A percentile compares a stretch with the other conserved stretches of the same genome.
phyloP scores from a whole-genome alignment of 2,329 filamentous ascomycete genomes.

The Arthrobotrys sphaeroides region DNA sequence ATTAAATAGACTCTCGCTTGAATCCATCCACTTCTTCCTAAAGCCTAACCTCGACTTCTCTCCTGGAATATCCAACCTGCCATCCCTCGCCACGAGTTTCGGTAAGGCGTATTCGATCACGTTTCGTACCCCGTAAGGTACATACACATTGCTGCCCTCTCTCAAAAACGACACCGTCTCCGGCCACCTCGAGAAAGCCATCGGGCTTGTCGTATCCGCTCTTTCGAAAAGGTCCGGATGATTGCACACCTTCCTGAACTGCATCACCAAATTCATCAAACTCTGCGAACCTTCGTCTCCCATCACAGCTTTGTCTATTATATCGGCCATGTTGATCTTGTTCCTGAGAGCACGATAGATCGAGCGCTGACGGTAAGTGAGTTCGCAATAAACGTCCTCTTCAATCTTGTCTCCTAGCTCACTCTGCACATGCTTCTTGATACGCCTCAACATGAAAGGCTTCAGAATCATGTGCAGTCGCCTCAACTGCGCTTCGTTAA shows the following conservation, averaged over 20 bases:
- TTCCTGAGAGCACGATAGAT: constrained; percentile 92
- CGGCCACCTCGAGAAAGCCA: constrained; percentile 84
- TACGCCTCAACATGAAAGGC: constrained; percentile 98
- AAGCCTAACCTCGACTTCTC: constrained; percentile 82
- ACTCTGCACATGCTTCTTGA: constrained; percentile 99
- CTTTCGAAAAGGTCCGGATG: constrained; percentile 97
- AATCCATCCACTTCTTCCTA: constrained; percentile 75
- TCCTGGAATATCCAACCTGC: constrained; percentile 77
- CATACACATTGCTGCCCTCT: constrained; percentile 80
- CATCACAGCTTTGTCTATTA: constrained; percentile 94
- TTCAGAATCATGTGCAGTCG: constrained; percentile 98
- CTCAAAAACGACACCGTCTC: constrained; percentile 95
- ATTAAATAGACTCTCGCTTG: constrained; percentile 77
- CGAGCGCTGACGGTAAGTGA: constrained; percentile 93
- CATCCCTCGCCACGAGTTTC: constrained; percentile 80
- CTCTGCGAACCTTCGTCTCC: constrained; percentile 95
- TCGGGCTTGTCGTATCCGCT: constrained; percentile 86
- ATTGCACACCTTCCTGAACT: constrained; percentile 99
- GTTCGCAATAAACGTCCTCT: constrained; percentile 91
- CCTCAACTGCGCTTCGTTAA: constrained; percentile 97
- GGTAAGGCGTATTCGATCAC: constrained; percentile 86
- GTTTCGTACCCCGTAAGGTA: constrained; percentile 88
- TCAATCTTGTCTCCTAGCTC: constrained; percentile 99
- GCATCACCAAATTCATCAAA: constrained; percentile 99
- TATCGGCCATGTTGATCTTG: constrained; percentile 98